phyloP scores from a whole-genome alignment of 2,329 filamentous ascomycete species.

The Ceratocystis cacaofunesta region DNA sequence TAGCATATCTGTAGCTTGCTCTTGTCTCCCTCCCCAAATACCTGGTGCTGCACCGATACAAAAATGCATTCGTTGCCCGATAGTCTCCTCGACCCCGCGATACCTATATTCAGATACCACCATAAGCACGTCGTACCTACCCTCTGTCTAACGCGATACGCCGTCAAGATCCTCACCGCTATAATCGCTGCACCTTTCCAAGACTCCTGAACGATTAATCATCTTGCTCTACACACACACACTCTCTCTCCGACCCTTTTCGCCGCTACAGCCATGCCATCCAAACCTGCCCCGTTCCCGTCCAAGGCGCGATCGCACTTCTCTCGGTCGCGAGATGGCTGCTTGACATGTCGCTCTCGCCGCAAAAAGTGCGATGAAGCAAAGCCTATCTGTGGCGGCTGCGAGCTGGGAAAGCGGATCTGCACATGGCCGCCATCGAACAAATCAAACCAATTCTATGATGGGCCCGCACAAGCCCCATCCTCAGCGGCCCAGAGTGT shows the following conservation, averaged over 20 bases:
- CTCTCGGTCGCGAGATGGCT: slow-evolving; percentile 23
- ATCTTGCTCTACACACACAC: background rate
- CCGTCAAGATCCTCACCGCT: background rate
- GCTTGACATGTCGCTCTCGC: slow-evolving; percentile 31
- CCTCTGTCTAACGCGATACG: background rate
- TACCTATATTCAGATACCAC: background rate
- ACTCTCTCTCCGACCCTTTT: background rate
- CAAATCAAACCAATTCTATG: background rate
- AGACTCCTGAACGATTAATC: too few species aligned
- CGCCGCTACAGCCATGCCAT: slow-evolving; percentile 15
- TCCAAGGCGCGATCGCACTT: slow-evolving; percentile 12
- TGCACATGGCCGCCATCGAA: slow-evolving; percentile 18
- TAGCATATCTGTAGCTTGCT: background rate
- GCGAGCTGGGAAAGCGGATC: slow-evolving; percentile 22
- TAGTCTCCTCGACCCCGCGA: background rate
- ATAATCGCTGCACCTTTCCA: background rate
- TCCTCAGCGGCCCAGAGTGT: background rate
- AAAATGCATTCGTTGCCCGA: background rate
- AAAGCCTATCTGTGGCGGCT: slow-evolving; percentile 30
- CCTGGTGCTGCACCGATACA: background rate
- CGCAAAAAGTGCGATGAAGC: slow-evolving; percentile 36
- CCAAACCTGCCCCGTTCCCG: slow-evolving; percentile 13
- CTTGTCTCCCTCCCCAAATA: background rate
- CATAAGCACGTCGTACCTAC: background rate
- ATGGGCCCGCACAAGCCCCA: background rate